Conservation (phyloP, 2,329 filamentous ascomycete genomes). For the Aureobasidium namibiae region DNA sequence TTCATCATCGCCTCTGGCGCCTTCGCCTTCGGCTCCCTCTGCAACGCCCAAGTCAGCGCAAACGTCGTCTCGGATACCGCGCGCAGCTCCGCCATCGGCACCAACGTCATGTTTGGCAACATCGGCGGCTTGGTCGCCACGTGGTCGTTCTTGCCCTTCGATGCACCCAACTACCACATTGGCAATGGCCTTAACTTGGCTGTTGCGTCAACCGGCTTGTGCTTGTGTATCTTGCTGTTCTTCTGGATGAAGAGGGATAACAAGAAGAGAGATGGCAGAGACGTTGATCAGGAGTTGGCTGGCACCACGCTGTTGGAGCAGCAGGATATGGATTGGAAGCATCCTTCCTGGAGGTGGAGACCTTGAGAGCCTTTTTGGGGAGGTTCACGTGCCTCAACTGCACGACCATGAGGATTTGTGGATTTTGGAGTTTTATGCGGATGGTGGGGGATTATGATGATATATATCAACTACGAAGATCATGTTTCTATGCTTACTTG, state of each 20-base stretch:
- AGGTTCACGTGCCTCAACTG: neutral
- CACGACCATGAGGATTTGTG: neutral
- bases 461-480: neutral
- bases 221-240: conserved; percentile 36
- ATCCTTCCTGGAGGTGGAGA: conserved; percentile 58
- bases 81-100: conserved; percentile 57
- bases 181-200: conserved; percentile 65
- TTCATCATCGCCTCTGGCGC: conserved; percentile 60
- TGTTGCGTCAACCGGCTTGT: conserved; percentile 49
- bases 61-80: conserved; percentile 67
- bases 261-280: conserved; percentile 44
- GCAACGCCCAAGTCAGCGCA: conserved; percentile 59
- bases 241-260: conserved; percentile 59
- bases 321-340: conserved; percentile 57
- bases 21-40: conserved; percentile 56
- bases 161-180: conserved; percentile 59
- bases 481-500: neutral
- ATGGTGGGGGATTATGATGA: neutral
- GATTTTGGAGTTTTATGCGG: too few relatives aligned
- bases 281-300: conserved; percentile 48
- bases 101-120: conserved; percentile 64
- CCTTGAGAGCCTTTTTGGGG: conserved; percentile 22
- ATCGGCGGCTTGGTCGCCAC: conserved; percentile 45
- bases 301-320: conserved; percentile 47
- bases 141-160: conserved; percentile 50